Evolutionary conservation across 2,329 filamentous ascomycete species (phyloP), one percentile per base, ranked within the genome.

Genomic region (Neonectria ditissima): DNA sequence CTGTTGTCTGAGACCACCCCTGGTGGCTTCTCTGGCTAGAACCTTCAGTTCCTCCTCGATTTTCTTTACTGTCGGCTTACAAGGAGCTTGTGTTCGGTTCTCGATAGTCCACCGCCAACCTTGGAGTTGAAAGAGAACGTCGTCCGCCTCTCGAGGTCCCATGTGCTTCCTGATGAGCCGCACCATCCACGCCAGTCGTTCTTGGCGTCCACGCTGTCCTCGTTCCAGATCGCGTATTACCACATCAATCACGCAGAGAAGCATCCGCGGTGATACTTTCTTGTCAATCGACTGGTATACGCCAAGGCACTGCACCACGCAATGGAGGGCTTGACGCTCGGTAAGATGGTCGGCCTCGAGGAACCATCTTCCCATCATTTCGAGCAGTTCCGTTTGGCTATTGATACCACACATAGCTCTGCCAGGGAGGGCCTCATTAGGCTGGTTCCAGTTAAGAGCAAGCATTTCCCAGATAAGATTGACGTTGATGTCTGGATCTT

Each of bases 191-290:
- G 76, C 41, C 10, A 80, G 55, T 58, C 51, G 47, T 55, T 61
- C 44, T 13, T 48, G 18, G 8, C 51, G 45, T 3, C 80, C 80
- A 22, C 59, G 60, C n/a, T 69, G 65, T 6, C 79, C 78, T 37
- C 63, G 62, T 32, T 76, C 74, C 5, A 82, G 69, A 59, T 81
- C 80, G 10, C 74, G 67, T 4, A 76, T 70, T 20, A 79, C 61
- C 2, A 76, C 60, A 5, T 65, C 56, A 7, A 74, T 59, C n/a
- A 79, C 37, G 34, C 68, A 68, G 45, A 65, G 65, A 18, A 81
- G 62, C 10, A 72, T 68, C 18, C 67, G 55, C 6, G 69, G 63
- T 8, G 77, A 72, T n/a, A 75, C 56, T 11, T 53, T 61, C 9
- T 66, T 65, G 48, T 51, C 68, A 28, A 75, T 62, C 7, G 55